A percentile compares a stretch with the other conserved stretches of the same genome.
phyloP scores from a whole-genome alignment of 805 yeast genomes.

The Barnettozyma sp. region DNA sequence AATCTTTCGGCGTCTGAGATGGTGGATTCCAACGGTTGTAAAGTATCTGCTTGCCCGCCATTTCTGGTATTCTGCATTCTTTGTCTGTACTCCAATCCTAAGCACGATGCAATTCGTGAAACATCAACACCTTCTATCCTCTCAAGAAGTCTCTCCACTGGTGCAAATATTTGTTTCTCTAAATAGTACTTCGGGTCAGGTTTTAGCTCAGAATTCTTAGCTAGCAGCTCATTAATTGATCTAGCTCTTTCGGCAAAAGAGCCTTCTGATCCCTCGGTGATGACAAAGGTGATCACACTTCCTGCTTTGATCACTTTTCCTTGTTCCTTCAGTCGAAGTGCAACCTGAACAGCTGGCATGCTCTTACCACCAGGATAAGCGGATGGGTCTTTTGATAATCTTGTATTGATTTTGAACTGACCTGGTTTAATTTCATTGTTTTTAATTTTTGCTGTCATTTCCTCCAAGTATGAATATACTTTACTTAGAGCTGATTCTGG shows the following conservation, averaged over 20 bases:
- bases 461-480: constrained; percentile 65
- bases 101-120: constrained; percentile 63
- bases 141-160: constrained; percentile 80
- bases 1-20: constrained; percentile 80
- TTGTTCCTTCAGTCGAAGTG: constrained; percentile 66
- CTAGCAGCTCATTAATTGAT: constrained; percentile 66
- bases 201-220: constrained; percentile 39
- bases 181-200: constrained; percentile 79
- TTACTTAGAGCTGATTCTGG: constrained; percentile 69
- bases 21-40: constrained; percentile 75
- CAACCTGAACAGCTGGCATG: constrained; percentile 90
- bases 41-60: constrained; percentile 30
- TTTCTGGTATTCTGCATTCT: constrained; percentile 25
- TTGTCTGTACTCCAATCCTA: constrained; percentile 67
- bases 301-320: constrained; percentile 89
- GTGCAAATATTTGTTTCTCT: constrained; percentile 84
- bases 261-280: constrained; percentile 48
- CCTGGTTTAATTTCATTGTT: constrained; percentile 55
- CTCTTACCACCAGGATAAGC: constrained; percentile 75
- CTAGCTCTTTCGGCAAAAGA: constrained; percentile 77
- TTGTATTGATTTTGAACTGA: constrained; percentile 76
- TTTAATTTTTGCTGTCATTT: constrained; percentile 49
- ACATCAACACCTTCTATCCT: constrained; percentile 83
- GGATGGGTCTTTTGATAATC: constrained; percentile 80
- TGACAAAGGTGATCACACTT: constrained; percentile 80